A percentile compares a stretch with the other conserved stretches of the same genome.
Conservation (phyloP, 2,329 filamentous ascomycete genomes). For the Thelonectria rubi region DNA sequence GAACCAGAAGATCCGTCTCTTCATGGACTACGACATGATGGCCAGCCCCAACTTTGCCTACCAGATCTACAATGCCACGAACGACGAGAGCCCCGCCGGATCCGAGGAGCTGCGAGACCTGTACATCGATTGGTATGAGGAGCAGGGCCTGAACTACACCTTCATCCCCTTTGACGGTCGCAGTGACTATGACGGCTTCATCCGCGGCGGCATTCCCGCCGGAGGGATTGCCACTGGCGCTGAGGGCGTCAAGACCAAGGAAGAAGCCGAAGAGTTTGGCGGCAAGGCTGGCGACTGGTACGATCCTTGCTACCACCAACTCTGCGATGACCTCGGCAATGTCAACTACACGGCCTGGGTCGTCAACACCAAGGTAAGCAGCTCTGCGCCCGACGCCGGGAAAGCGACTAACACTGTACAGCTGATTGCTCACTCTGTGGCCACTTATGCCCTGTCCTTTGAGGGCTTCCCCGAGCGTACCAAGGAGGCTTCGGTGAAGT, state of each 20-base stretch:
- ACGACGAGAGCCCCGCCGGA: conserved; percentile 74
- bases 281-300: conserved; percentile 70
- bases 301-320: conserved; percentile 69
- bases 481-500: conserved; percentile 40
- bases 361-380: conserved; percentile 65
- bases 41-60: conserved; percentile 73
- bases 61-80: conserved; percentile 76
- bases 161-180: conserved; percentile 81
- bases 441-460: conserved; percentile 72
- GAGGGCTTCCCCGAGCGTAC: conserved; percentile 69
- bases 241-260: conserved; percentile 76
- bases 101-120: conserved; percentile 74
- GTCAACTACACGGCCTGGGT: conserved; percentile 69
- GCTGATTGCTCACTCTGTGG: conserved; percentile 78
- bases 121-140: conserved; percentile 73
- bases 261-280: conserved; percentile 74
- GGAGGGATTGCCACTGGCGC: conserved; percentile 83
- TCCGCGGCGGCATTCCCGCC: conserved; percentile 74
- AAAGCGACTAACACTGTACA: conserved; percentile 42
- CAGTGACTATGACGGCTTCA: conserved; percentile 82
- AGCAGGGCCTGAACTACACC: conserved; percentile 70
- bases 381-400: not conserved
- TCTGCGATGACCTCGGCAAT: conserved; percentile 68
- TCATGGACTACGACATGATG: conserved; percentile 78
- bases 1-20: conserved; percentile 69